Evolutionary conservation across 192 early-diverging fungal species (phyloP).

Genomic region (Phycomyces nitens): DNA sequence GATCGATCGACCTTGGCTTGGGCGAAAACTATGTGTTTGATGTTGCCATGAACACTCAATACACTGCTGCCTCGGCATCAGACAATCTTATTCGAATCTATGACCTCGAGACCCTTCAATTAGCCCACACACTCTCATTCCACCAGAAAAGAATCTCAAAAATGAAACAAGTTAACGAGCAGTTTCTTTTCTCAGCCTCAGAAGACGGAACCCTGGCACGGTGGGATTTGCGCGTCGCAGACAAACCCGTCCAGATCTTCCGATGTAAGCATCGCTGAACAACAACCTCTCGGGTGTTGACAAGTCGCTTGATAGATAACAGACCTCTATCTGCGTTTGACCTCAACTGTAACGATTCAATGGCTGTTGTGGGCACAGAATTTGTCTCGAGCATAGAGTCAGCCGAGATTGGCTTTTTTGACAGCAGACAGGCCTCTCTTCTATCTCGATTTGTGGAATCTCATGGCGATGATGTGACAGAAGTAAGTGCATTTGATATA

Average conservation of each 20-base stretch:
- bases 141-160: constrained; percentile 63
- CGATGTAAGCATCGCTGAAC: constrained; percentile 35
- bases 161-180: constrained; percentile 51
- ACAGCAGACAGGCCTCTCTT: constrained; percentile 28
- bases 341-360: constrained; percentile 44
- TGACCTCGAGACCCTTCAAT: constrained; percentile 46
- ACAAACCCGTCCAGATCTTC: constrained; percentile 54
- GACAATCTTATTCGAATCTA: constrained; percentile 64
- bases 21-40: constrained; percentile 57
- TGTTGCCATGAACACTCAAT: constrained; percentile 40
- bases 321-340: constrained; percentile 49
- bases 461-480: constrained; percentile 75
- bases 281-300: not conserved
- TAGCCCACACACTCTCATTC: constrained; percentile 44
- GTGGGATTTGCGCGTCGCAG: constrained; percentile 64
- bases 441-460: constrained; percentile 55
- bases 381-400: constrained; percentile 28
- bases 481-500: constrained; percentile 20
- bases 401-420: constrained; percentile 52
- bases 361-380: constrained; percentile 55
- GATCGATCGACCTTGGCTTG: constrained; percentile 39
- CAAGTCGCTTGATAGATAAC: constrained; percentile 18
- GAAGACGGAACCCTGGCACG: constrained; percentile 57
- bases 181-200: constrained; percentile 59
- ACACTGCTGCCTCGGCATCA: constrained; percentile 57